phyloP scores from a whole-genome alignment of 768 basidiomycete genomes.

The Coprinopsis sp. region DNA sequence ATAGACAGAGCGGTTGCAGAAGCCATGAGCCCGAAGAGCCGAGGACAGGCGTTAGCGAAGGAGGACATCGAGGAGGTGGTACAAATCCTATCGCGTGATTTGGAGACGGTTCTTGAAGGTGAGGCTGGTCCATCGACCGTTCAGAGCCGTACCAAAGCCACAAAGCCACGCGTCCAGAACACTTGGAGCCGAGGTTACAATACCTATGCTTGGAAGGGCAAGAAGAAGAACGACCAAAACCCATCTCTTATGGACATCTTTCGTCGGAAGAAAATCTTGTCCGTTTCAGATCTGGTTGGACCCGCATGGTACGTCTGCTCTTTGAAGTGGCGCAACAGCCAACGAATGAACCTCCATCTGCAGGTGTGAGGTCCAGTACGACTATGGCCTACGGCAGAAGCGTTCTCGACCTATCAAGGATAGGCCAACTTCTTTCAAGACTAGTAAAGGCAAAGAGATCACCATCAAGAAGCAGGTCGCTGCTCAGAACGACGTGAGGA shows the following conservation, averaged over 20 bases:
- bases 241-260: conserved; percentile 29
- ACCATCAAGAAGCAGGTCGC: conserved; percentile 48
- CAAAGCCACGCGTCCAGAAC: too few species aligned
- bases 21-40: neutral
- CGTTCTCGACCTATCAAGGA: conserved; percentile 42
- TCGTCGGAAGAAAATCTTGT: conserved; percentile 42
- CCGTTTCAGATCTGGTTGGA: conserved; percentile 59
- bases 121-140: neutral
- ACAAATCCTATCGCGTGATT: neutral
- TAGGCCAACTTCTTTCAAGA: conserved; percentile 54
- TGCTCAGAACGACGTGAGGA: conserved; percentile 46
- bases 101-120: neutral
- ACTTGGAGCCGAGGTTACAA: neutral
- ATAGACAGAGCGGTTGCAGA: conserved; percentile 8
- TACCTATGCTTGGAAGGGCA: conserved; percentile 1
- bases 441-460: conserved; percentile 58
- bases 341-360: conserved; percentile 7
- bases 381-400: conserved; percentile 65
- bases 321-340: neutral
- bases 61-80: neutral
- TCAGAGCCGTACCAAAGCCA: too few species aligned
- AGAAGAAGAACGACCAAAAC: conserved; percentile 27
- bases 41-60: neutral
- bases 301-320: conserved; percentile 50
- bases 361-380: conserved; percentile 80